Evolutionary conservation across 1,284 basidiomycete species (phyloP).

Genomic region (Trichosporon inkin): DNA sequence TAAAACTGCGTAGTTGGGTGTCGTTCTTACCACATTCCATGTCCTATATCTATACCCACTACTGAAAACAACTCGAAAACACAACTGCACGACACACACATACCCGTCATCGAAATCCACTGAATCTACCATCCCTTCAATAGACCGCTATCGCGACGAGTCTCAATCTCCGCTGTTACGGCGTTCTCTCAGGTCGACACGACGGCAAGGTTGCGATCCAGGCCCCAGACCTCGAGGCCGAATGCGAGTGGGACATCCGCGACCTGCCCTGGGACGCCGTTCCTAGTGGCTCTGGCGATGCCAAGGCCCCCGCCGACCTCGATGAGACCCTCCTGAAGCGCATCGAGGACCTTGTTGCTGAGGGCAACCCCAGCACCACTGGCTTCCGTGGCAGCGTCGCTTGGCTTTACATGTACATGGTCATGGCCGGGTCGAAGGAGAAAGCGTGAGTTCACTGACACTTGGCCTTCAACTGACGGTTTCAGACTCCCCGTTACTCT

Average conservation of each 20-base stretch:
- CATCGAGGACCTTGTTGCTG: conserved; percentile 52
- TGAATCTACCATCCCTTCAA: neutral
- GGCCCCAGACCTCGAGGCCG: conserved; percentile 77
- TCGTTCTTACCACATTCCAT: conserved; percentile 6
- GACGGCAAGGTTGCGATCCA: conserved; percentile 73
- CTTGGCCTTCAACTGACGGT: neutral
- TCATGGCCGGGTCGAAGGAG: conserved; percentile 57
- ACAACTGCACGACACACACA: neutral
- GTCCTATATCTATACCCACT: conserved; percentile 4
- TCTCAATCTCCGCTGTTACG: conserved; percentile 93
- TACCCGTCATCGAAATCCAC: conserved; percentile 3
- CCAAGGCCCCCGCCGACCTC: conserved; percentile 61
- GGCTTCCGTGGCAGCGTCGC: conserved; percentile 69
- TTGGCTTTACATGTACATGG: conserved; percentile 94
- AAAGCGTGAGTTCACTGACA: conserved; percentile 56
- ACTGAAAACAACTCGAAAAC: neutral
- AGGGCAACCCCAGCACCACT: conserved; percentile 30
- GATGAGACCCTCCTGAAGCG: conserved; percentile 68
- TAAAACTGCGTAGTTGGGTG: conserved; percentile 13
- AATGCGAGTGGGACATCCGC: conserved; percentile 73
- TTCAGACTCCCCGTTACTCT: conserved; percentile 58
- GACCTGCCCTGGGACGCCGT: conserved; percentile 80
- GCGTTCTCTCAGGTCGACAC: conserved; percentile 67
- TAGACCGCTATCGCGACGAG: conserved; percentile 93
- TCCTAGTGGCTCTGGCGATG: conserved; percentile 54